phyloP scores from a whole-genome alignment of 2,329 filamentous ascomycete genomes.

The Sporothrix curviconia region DNA sequence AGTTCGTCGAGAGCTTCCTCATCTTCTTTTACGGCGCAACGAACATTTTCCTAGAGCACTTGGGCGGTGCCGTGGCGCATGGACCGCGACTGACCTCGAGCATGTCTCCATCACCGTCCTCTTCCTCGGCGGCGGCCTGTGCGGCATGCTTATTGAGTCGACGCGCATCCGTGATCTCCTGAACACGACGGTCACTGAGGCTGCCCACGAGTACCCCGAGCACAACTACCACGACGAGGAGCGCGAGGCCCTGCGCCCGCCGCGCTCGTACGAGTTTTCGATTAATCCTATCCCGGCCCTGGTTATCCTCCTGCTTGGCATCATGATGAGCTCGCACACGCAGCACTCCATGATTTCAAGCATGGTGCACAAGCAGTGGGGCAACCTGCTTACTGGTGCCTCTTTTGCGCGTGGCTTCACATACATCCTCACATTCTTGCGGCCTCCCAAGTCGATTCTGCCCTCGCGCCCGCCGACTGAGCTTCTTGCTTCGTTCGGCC shows the following conservation, averaged over 20 bases:
- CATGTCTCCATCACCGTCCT: conserved; percentile 88
- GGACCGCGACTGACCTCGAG: conserved; percentile 76
- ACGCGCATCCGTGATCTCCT: conserved; percentile 60
- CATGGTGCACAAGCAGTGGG: conserved; percentile 95
- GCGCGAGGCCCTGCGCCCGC: conserved; percentile 47
- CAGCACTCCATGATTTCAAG: conserved; percentile 76
- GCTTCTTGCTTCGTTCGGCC: conserved; percentile 76
- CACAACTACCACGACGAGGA: conserved; percentile 38
- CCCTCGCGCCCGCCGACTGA: conserved; percentile 85
- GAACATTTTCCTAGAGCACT: conserved; percentile 89
- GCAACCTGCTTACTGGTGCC: conserved; percentile 72
- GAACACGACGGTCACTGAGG: conserved; percentile 43
- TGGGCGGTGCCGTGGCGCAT: conserved; percentile 61
- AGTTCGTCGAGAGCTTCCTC: conserved; percentile 82
- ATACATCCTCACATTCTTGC: conserved; percentile 72
- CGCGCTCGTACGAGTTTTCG: conserved; percentile 64
- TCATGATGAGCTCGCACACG: conserved; percentile 94
- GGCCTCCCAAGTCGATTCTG: conserved; percentile 71
- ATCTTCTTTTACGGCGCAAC: conserved; percentile 86
- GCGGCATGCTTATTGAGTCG: conserved; percentile 82
- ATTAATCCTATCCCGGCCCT: conserved; percentile 85
- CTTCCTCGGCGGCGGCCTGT: conserved; percentile 86
- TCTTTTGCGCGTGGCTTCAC: conserved; percentile 71
- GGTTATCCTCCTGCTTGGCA: conserved; percentile 77
- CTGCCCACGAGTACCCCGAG: conserved; percentile 26